Base-by-base conservation (phyloP, 140 eudicot genomes). In the Oenanthe javanica region DNA sequence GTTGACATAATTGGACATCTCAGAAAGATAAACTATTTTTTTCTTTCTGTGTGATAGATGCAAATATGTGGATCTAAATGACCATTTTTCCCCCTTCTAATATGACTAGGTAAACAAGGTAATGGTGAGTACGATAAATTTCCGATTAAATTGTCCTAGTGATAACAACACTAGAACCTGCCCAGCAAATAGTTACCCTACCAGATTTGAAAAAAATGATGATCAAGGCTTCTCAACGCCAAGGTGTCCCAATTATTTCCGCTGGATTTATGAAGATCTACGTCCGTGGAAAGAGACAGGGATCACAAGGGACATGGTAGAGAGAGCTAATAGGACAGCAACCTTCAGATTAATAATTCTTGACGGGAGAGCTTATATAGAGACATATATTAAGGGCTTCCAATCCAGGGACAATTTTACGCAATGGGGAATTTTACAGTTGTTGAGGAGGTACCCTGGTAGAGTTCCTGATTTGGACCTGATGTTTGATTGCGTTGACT, bases 251-350 rank as follows among this genome's bases (percentile, higher is more conserved):
- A 85, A 78, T 7, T 89, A 91, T 81, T 91, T 89, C 63, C 91
- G 89, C 12, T 89, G 91, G 91, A 91, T 91, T 64, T 81, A 91
- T 14, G 93, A 91, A 76, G 96, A 91, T 80, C 85, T 91, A 54
- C 66, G 81, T 84, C 92, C 91, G 19, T 91, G 92, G 93, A 81
- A 40, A 55, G 80, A 84, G 48, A 84, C 89, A 0, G 96, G 96
- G 51, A 85, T 91, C 75, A 86, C 90, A 5, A 50, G 46, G 23
- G 92, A 87, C 16, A 91, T 89, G 93, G 93, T 91, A 36, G 84
- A 83, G 49, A 79, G 82, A 66, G 96, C 90, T n/a, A 83, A 61
- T 14, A 75, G 76, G 79, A 86, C 86, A 45, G 93, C 96, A 55
- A 80, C 84, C 72, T 91, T 91, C 66, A 42, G 91, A 49, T 80